A percentile compares a stretch with the other conserved stretches of the same genome.
Evolutionary conservation across 495 filamentous ascomycete genomes (phyloP).

Genomic region (Lineolata rhizophorae): DNA sequence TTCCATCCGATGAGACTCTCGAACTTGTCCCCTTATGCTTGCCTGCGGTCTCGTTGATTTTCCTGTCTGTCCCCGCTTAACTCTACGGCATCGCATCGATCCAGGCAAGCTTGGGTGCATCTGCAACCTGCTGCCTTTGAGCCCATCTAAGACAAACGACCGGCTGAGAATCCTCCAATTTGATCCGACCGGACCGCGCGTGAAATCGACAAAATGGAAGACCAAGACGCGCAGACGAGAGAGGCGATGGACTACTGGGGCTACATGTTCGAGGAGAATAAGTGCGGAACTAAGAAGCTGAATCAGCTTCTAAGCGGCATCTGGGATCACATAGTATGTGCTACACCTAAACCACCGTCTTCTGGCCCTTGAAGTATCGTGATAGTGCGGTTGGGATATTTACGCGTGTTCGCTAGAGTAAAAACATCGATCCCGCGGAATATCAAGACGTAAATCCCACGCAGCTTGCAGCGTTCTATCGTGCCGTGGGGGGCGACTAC

Average conservation of each 20-base stretch:
- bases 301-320: constrained; percentile 61
- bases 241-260: constrained; percentile 43
- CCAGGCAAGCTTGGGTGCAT: too few relatives aligned
- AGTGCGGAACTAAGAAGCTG: constrained; percentile 50
- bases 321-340: constrained; percentile 59
- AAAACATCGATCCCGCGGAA: constrained; percentile 41
- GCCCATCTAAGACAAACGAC: too few relatives aligned
- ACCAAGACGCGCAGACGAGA: constrained; percentile 7
- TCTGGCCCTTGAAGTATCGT: too few relatives aligned
- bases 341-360: neutral
- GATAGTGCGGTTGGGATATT: neutral
- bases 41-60: too few relatives aligned
- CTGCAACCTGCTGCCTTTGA: too few relatives aligned
- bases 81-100: too few relatives aligned
- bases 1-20: too few relatives aligned
- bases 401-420: constrained; percentile 23
- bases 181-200: too few relatives aligned
- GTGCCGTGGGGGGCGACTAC: constrained; percentile 70
- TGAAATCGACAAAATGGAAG: too few relatives aligned
- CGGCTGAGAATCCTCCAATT: too few relatives aligned
- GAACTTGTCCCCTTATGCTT: too few relatives aligned
- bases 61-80: too few relatives aligned
- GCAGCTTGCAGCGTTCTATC: constrained; percentile 79
- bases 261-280: constrained; percentile 61
- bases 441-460: constrained; percentile 46